Base-by-base conservation (phyloP, 1,284 basidiomycete genomes). In the Xanthoconium separans region DNA sequence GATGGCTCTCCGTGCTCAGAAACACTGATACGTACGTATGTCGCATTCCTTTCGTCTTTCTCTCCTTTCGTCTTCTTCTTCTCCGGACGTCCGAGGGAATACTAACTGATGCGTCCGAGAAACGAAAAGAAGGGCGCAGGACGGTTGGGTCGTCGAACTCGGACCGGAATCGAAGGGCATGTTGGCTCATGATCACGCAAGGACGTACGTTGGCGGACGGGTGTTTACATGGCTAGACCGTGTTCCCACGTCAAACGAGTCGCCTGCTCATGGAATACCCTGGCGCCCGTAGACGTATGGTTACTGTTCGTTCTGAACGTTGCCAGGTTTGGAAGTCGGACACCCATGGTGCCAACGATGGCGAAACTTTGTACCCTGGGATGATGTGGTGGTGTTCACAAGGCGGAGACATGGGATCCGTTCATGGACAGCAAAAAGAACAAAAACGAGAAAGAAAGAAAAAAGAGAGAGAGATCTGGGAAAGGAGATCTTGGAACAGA, bases 81-180 rank as follows among this genome's bases (percentile, higher is more conserved):
- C 44, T 52, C 52, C 61, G 62, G 39, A 57, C 27, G 9, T 68
- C 62, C 62, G 65, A 68, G 65, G 61, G 44, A 45, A 50, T 48
- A 52, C 47, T 30, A n/a, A n/a, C 13, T 34, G 33, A 34, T 34
- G 37, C 31, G 42, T 24, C 24, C 24, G 3, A 6, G 6, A 6
- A 24, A 24, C 24, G 24, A 24, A 24, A 24, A 24, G 24, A 24
- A 48, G 40, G 39, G 34, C 11, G 18, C 6, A 10, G 7, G 37
- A 11, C 36, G 54, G 27, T 4, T 24, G 15, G 15, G 24, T 24
- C 24, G 24, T 24, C 31, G 31, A 37, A 36, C 29, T 34, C 44
- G 37, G 43, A 13, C 53, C 53, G 57, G 47, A 30, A 50, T 52
- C 15, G 8, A 43, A 33, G 39, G 24, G 33, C 33, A 30, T 33